Percentiles rank a stretch among this genome's conserved stretches.
Conservation (phyloP, 495 filamentous ascomycete species). For the Penicillium coprophilum region DNA sequence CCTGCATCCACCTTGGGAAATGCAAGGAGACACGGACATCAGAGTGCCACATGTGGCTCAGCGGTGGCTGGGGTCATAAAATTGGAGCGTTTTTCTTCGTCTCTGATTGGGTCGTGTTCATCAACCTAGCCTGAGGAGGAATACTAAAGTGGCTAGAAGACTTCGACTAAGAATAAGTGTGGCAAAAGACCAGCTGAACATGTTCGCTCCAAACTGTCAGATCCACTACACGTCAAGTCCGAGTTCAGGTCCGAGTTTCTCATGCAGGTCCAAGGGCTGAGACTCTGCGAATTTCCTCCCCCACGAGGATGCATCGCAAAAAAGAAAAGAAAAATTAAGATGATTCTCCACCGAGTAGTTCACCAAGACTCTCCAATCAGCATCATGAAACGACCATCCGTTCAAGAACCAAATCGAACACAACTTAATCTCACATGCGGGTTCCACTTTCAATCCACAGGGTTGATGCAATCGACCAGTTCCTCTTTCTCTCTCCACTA, state of each 20-base stretch:
- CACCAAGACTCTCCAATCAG: slow-evolving; percentile 21
- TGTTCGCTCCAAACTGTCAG: slow-evolving; percentile 6
- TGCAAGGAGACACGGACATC: slow-evolving; percentile 5
- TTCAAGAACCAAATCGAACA: slow-evolving; percentile 17
- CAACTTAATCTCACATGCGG: slow-evolving; percentile 27
- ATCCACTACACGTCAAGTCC: slow-evolving; percentile 9
- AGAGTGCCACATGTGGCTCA: slow-evolving; percentile 15
- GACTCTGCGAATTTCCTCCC: slow-evolving; percentile 3
- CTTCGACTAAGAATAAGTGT: slow-evolving; percentile 9
- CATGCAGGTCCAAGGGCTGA: slow-evolving; percentile 14
- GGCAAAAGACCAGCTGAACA: slow-evolving; percentile 13
- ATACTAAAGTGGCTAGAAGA: neutral
- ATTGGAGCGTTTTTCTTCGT: neutral
- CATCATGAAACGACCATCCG: neutral
- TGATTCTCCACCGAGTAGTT: slow-evolving; percentile 16
- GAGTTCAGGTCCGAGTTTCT: slow-evolving; percentile 6
- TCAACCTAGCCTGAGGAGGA: neutral
- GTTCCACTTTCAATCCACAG: slow-evolving; percentile 8
- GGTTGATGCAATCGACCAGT: neutral
- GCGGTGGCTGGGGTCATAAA: slow-evolving; percentile 11
- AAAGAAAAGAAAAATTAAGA: neutral
- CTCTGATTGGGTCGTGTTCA: neutral
- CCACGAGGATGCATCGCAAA: slow-evolving; percentile 18
- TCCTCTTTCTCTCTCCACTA: slow-evolving; percentile 5
- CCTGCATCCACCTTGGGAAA: neutral